Base-by-base conservation (phyloP, 2,329 filamentous ascomycete species). In the Alternaria sp. region DNA sequence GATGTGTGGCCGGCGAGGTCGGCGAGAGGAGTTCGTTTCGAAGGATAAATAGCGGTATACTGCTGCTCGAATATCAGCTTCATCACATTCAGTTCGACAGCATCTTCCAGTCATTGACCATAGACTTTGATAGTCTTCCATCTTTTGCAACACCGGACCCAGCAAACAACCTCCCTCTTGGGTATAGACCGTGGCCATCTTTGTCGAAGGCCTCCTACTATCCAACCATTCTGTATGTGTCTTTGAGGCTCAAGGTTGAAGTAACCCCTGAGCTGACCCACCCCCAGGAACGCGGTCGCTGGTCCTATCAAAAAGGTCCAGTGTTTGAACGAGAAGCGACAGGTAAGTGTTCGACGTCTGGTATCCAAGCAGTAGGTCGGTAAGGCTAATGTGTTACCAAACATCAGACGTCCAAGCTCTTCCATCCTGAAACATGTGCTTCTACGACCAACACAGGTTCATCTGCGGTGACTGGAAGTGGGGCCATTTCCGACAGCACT, bases 391-490 rank as follows among this genome's bases (percentile, higher is more conserved):
- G 62, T 70, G 66, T 64, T 61, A 60, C 57, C 59, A 59, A 67
- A 69, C 63, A 63, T 65, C 61, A 75, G 69, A 61, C 64, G 67
- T 48, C 60, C 72, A 66, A 65, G 63, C 72, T 74, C 72, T 74
- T 64, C 65, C 66, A 57, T 63, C 64, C 68, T 75, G 68, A 76
- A 75, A 78, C 76, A 97, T 98, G 94, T 97, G 94, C 84, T 97
- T 95, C 85, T 98, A 94, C 84, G 93, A 97, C 75, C 91, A 94
- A 81, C 93, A 90, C 79, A 87, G 88, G 71, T 97, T 91, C 86
- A 80, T 80, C 59, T 98, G 94, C 82, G 91, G 91, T 75, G 94
- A 93, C 85, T 97, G 91, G 90, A 93, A 93, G 80, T 98, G 94
- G 94, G 91, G 92, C 68, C 91, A 90, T 82, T 97, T 97, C 84